A percentile compares a stretch with the other conserved stretches of the same genome.
Evolutionary conservation across 1,284 basidiomycete genomes (phyloP).

Genomic region (Boletellus sp.): DNA sequence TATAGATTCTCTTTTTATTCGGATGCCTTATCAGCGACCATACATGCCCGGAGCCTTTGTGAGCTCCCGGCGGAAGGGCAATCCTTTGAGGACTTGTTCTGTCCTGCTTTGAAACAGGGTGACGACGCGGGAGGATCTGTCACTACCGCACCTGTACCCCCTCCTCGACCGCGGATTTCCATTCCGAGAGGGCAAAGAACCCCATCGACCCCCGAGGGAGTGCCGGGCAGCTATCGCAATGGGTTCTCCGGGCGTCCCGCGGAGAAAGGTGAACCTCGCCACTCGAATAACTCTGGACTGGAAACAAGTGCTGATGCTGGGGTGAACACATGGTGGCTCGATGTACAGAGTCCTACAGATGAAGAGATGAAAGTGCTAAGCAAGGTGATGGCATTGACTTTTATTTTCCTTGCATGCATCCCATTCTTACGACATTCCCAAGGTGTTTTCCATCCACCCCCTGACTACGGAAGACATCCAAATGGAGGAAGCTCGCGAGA

Average conservation of each 20-base stretch:
- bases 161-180: constrained; percentile 6
- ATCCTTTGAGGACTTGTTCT: constrained; percentile 88
- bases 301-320: constrained; percentile 47
- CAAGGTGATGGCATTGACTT: constrained; percentile 53
- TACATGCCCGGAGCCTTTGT: constrained; percentile 89
- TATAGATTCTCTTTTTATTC: constrained; percentile 99
- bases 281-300: constrained; percentile 20
- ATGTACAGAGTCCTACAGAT: constrained; percentile 92
- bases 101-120: constrained; percentile 4
- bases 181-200: constrained; percentile 8
- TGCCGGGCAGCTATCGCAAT: constrained; percentile 8
- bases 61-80: constrained; percentile 95
- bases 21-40: constrained; percentile 87
- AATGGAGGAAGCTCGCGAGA: constrained; percentile 99
- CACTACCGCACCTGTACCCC: constrained; percentile 11
- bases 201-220: constrained; percentile 3
- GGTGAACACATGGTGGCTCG: constrained; percentile 95
- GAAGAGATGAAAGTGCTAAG: constrained; percentile 97
- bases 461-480: constrained; percentile 98
- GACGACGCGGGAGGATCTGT: constrained; percentile 6
- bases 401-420: background rate
- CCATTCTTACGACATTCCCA: constrained; percentile 12
- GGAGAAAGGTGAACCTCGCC: constrained; percentile 21
- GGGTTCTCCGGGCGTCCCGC: constrained; percentile 19
- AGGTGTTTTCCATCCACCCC: constrained; percentile 97